phyloP scores from a whole-genome alignment of 441 rosid genomes.

The Melianthus villosus region DNA sequence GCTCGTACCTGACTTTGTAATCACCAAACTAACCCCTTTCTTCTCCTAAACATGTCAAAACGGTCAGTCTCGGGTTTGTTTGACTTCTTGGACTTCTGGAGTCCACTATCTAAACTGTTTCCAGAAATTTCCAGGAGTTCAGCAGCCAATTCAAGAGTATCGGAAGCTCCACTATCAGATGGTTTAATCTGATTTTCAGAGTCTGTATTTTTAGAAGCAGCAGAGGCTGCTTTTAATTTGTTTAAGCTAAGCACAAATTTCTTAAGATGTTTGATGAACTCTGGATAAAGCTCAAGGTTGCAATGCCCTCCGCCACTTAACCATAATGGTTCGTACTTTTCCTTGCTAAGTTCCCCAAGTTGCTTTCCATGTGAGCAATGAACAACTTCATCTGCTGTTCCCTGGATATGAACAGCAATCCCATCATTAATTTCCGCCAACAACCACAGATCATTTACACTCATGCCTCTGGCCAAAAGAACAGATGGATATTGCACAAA shows the following conservation, averaged over 20 bases:
- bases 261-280: constrained; percentile 65
- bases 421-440: constrained; percentile 1
- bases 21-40: constrained; percentile 59
- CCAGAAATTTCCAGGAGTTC: constrained; percentile 59
- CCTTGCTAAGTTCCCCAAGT: constrained; percentile 71
- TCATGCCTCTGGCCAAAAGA: too few relatives aligned
- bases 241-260: constrained; percentile 44
- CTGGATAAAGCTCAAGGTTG: constrained; percentile 78
- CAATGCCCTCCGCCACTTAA: constrained; percentile 76
- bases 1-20: too few relatives aligned
- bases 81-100: constrained; percentile 54
- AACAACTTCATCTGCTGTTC: constrained; percentile 42
- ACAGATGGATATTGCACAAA: too few relatives aligned
- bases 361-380: constrained; percentile 77
- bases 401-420: constrained; percentile 26
- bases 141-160: constrained; percentile 46
- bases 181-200: constrained; percentile 30
- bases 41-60: constrained; percentile 56
- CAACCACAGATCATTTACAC: not conserved
- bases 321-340: constrained; percentile 82
- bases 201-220: constrained; percentile 25
- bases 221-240: constrained; percentile 33
- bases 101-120: constrained; percentile 84
- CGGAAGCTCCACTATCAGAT: constrained; percentile 23
- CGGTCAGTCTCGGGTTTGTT: constrained; percentile 76